Base-by-base conservation (phyloP, 495 filamentous ascomycete genomes). In the Penicillium maclennaniae region DNA sequence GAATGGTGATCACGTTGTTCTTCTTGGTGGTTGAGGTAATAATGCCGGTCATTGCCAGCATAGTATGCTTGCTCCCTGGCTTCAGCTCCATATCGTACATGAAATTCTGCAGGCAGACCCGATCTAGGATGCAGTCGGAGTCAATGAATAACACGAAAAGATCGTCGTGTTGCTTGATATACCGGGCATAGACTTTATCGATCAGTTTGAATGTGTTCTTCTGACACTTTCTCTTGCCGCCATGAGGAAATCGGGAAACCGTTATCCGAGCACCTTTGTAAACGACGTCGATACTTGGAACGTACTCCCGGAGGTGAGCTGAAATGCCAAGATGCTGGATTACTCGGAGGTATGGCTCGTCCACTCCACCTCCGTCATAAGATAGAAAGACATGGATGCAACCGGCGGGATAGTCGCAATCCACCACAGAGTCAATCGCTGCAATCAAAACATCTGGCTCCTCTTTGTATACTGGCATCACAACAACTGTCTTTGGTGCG, bases 1-100 rank as follows among this genome's bases (percentile, higher is more conserved):
- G 79, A 7, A 98, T 73, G 0, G 93, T 98, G 58, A 98, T 87
- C 40, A 97, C 76, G 46, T 84, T 87, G 67, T 95, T 89, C 51
- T 91, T 95, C 57, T 85, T 81, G 0, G 93, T 96, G 0, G 93
- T 98, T 1, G 90, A 89, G 2, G 93, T 98, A 60, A 98, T 97
- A 56, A 98, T 88, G 9, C 93, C 93, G 4, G 93, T 97, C 93
- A 97, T 97, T 34, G 93, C 93, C 55, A 97, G 74, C 92, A 97
- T 96, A 67, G 91, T 91, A 56, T 86, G 82, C 63, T 88, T 85
- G 73, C 91, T 95, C 21, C 92, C 91, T 4, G 93, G 92, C 70
- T 93, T 96, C 23, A 98, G 77, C 68, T 98, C 92, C 93, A 98
- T 98, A 63, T 97, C 93, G 66, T 95, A 97, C 73, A 98, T 89